Base-by-base conservation (phyloP, 176 grass and related monocot species). In the Avena eriantha region DNA sequence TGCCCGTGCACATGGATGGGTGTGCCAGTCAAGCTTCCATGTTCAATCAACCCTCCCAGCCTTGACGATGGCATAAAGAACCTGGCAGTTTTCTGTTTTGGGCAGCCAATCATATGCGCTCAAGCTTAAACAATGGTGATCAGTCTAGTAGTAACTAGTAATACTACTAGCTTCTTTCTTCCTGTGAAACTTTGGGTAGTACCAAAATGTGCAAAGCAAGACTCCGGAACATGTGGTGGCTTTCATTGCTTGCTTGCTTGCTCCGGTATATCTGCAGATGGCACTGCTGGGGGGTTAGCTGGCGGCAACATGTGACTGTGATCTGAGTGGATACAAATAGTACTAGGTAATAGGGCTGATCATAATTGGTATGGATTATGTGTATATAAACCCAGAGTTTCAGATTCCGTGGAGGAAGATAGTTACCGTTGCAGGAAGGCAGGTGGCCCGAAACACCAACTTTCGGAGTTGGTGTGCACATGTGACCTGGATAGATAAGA, bases 351-450 rank as follows among this genome's bases (percentile, higher is more conserved):
- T 39, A 39, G 36, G 39, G 75, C 56, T 10, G 3, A 1, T 33
- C n/a, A 7, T 51, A 35, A 33, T 70, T 53, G 60, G 26, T 59
- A 69, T 77, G 18, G 16, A 76, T 23, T 35, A 59, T 48, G 67
- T 6, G 26, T 64, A 60, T 65, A 50, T 10, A 29, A 67, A 49
- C 59, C 31, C 21, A 9, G 21, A 54, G 69, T 12, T 54, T 34
- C 24, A 14, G 57, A 77, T 76, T 54, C 31, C 34, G 8, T 26
- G 16, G 68, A 2, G 0, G 17, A 41, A 68, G 58, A 84, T 31
- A 69, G 60, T 91, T 88, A 77, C 81, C 69, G 33, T 84, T 84
- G 85, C 31, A 76, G 80, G 48, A 84, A 76, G 69, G 68, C 41
- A 85, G 81, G 70, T 69, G 60, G 26, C 80, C 69, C 51, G 76